Evolutionary conservation across 371 early-diverging fungal genomes (phyloP).

Genomic region (Mucor ambiguus): DNA sequence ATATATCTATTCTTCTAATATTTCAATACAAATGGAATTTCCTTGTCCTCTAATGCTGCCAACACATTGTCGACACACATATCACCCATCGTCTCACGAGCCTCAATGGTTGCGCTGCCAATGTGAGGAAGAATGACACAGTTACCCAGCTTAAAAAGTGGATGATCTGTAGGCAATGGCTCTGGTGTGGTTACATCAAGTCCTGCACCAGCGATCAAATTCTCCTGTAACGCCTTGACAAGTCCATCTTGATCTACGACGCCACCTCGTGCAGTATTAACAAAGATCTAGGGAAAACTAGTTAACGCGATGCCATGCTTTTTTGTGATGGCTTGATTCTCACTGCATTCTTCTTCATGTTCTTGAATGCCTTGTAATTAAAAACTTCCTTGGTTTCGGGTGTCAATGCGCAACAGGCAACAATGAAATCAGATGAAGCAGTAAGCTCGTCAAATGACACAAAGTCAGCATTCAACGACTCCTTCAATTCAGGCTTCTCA

Average conservation of each 20-base stretch:
- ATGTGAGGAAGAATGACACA: conserved; percentile 79
- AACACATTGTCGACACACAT: conserved; percentile 42
- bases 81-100: conserved; percentile 80
- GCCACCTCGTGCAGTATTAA: conserved; percentile 84
- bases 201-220: conserved; percentile 71
- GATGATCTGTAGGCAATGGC: conserved; percentile 69
- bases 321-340: background rate
- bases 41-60: conserved; percentile 24
- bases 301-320: background rate
- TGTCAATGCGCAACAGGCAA: conserved; percentile 76
- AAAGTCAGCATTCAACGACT: conserved; percentile 45
- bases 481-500: conserved; percentile 32
- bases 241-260: conserved; percentile 80
- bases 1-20: background rate
- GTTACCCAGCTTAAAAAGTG: conserved; percentile 61
- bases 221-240: conserved; percentile 69
- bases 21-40: conserved; percentile 28
- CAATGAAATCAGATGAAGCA: conserved; percentile 68
- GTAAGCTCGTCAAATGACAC: conserved; percentile 62
- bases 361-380: conserved; percentile 58
- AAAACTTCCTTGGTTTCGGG: conserved; percentile 73
- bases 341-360: conserved; percentile 75
- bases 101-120: conserved; percentile 82
- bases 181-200: conserved; percentile 91
- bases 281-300: conserved; percentile 60